Conservation (phyloP, 192 early-diverging fungal species). For the Entrophospora sp. region DNA sequence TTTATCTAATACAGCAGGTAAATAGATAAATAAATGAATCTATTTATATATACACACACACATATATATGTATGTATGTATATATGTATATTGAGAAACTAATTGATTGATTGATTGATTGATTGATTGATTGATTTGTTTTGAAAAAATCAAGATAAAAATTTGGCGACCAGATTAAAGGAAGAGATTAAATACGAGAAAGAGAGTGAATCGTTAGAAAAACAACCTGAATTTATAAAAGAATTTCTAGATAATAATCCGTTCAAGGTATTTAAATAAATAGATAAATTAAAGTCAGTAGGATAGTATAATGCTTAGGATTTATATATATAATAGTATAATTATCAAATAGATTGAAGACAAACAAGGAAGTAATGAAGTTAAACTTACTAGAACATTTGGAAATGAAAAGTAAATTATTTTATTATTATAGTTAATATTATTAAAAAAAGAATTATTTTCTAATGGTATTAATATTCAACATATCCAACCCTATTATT, state of each 20-base stretch:
- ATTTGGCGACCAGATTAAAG: background rate
- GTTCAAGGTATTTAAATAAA: constrained; percentile 37
- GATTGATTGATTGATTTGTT: no score
- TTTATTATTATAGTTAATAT: background rate
- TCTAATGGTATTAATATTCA: constrained; percentile 2
- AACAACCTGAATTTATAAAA: constrained; percentile 59
- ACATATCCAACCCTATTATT: background rate
- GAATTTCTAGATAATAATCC: constrained; percentile 56
- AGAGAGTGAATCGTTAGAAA: background rate
- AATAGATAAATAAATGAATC: no score
- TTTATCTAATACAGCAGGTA: no score
- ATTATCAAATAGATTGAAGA: constrained; percentile 59
- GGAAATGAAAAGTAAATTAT: constrained; percentile 76
- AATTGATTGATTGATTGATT: no score
- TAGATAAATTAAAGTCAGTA: background rate
- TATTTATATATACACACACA: no score
- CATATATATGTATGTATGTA: no score
- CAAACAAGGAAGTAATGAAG: constrained; percentile 66
- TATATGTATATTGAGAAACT: no score
- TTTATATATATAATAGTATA: background rate
- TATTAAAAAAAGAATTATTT: background rate
- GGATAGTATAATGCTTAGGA: background rate
- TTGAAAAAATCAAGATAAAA: no score
- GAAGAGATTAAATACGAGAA: constrained; percentile 1
- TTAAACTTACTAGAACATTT: constrained; percentile 73